Evolutionary conservation across 495 filamentous ascomycete species (phyloP).

Genomic region (Trichocladium uniseriatum): DNA sequence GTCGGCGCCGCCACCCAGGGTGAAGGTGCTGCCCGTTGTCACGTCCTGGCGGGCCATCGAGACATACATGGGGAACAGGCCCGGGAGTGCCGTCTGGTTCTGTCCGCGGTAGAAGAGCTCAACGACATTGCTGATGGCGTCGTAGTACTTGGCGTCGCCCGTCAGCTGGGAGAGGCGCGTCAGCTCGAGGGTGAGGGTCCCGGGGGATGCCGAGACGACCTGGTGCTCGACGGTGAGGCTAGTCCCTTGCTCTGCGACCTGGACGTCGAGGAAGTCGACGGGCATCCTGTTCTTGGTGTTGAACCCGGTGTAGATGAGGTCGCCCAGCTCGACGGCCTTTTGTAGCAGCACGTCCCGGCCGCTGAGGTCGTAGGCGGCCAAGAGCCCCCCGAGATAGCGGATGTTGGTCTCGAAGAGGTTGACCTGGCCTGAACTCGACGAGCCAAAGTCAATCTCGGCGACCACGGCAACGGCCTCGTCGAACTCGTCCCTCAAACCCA

Average conservation of each 20-base stretch:
- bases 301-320: conserved; percentile 73
- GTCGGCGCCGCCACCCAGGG: conserved; percentile 64
- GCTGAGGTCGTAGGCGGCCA: conserved; percentile 66
- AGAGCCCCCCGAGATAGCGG: conserved; percentile 65
- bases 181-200: conserved; percentile 74
- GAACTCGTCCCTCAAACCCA: conserved; percentile 76
- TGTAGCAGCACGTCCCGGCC: conserved; percentile 50
- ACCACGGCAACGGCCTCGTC: conserved; percentile 59
- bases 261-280: conserved; percentile 52
- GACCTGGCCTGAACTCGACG: conserved; percentile 40
- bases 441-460: conserved; percentile 71
- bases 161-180: conserved; percentile 78
- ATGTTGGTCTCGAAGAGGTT: conserved; percentile 76
- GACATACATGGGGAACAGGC: conserved; percentile 67
- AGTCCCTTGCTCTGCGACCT: conserved; percentile 54
- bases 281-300: conserved; percentile 89
- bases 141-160: conserved; percentile 69
- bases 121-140: conserved; percentile 70
- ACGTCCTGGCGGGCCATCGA: conserved; percentile 37
- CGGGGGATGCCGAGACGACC: conserved; percentile 57
- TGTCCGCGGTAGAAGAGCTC: conserved; percentile 63
- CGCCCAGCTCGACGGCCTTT: conserved; percentile 72
- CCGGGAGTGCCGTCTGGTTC: conserved; percentile 56
- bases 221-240: conserved; percentile 40
- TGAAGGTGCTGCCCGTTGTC: conserved; percentile 39